These are phyloP conservation scores for Pulveroboletus frians DNA, from an alignment of 768 basidiomycete species.

Conservation along the genomic window DNA sequence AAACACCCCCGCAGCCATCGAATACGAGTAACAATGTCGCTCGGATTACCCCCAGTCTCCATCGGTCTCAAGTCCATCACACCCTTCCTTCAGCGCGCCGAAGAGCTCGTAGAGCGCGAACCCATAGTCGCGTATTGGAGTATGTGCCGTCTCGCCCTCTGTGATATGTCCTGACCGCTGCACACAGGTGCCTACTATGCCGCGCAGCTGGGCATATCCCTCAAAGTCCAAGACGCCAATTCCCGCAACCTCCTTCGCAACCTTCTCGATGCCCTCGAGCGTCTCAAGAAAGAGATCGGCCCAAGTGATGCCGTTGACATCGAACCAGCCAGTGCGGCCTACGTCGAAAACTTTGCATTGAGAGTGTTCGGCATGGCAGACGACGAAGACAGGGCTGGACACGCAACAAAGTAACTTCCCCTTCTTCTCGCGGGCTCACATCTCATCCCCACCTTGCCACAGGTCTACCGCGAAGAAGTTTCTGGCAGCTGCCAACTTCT, in stretches of 20 bases:
- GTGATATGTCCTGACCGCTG: background rate
- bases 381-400: slow-evolving; percentile 80
- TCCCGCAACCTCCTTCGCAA: slow-evolving; percentile 67
- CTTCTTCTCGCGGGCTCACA: background rate
- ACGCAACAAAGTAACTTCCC: slow-evolving; percentile 59
- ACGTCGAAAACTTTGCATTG: slow-evolving; percentile 92
- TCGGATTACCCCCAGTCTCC: slow-evolving; percentile 58
- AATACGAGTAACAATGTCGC: slow-evolving; percentile 24
- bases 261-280: slow-evolving; percentile 74
- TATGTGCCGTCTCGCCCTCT: slow-evolving; percentile 37
- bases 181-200: slow-evolving; percentile 81
- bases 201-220: slow-evolving; percentile 76
- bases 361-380: slow-evolving; percentile 87
- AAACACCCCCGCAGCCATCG: background rate
- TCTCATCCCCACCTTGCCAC: slow-evolving; percentile 6
- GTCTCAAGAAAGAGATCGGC: slow-evolving; percentile 70
- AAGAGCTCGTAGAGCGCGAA: slow-evolving; percentile 78
- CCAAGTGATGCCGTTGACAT: slow-evolving; percentile 75
- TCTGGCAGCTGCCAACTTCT: slow-evolving; percentile 89
- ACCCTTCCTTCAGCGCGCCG: slow-evolving; percentile 84
- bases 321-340: slow-evolving; percentile 79
- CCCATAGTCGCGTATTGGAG: slow-evolving; percentile 95
- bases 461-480: slow-evolving; percentile 94
- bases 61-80: slow-evolving; percentile 59
- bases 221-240: slow-evolving; percentile 59